Evolutionary conservation across 805 yeast species (phyloP).

Genomic region (Pichia scutulata): DNA sequence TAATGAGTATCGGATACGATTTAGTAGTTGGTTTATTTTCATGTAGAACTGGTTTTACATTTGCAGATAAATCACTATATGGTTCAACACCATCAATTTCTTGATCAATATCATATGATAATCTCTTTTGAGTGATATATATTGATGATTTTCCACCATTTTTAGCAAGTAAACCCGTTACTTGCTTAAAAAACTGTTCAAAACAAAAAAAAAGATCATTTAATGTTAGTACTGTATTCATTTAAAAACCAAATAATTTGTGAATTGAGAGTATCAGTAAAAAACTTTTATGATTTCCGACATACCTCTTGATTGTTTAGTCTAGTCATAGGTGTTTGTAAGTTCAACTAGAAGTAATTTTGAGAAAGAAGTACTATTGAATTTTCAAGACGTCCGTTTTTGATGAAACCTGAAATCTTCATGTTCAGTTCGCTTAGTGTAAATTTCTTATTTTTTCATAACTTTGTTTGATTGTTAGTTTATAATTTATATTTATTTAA

Average conservation of each 20-base stretch:
- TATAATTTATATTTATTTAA: too few relatives aligned
- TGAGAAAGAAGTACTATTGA: background rate
- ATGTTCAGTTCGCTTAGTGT: too few relatives aligned
- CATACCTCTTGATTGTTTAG: constrained; percentile 23
- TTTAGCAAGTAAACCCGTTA: constrained; percentile 14
- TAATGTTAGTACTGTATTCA: background rate
- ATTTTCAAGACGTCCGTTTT: background rate
- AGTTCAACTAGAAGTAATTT: background rate
- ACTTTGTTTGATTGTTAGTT: too few relatives aligned
- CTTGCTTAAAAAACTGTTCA: constrained; percentile 22
- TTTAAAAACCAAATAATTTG: background rate
- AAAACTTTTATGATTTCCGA: background rate
- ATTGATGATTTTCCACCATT: constrained; percentile 39
- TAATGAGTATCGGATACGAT: constrained; percentile 53
- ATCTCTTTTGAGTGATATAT: constrained; percentile 54
- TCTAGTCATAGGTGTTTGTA: background rate
- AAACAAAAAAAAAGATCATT: background rate
- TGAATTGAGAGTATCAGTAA: background rate
- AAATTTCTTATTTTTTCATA: too few relatives aligned
- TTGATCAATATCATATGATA: constrained; percentile 19
- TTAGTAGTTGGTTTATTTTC: constrained; percentile 1
- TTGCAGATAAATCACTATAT: constrained; percentile 12
- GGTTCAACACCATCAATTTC: constrained; percentile 14
- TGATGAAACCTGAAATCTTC: background rate
- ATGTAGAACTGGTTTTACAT: constrained; percentile 12